Conservation (phyloP, 2,329 filamentous ascomycete genomes). For the Onygenales sp. region DNA sequence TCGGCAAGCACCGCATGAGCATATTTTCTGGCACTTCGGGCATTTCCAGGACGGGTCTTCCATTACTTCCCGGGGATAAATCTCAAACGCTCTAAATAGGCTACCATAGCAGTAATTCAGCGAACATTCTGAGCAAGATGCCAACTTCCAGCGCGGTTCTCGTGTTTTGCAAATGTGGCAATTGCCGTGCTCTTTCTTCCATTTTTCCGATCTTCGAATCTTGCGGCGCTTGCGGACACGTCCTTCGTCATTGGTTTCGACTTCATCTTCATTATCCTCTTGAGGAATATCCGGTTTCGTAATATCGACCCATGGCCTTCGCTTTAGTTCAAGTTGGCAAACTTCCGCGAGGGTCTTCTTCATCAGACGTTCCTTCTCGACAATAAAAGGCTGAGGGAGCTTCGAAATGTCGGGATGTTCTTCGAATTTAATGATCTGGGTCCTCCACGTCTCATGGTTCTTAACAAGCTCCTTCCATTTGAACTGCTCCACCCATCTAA, state of each 20-base stretch:
- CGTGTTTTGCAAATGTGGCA: constrained; percentile 80
- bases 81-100: constrained; percentile 82
- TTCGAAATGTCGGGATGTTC: constrained; percentile 60
- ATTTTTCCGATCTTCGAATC: constrained; percentile 38
- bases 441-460: constrained; percentile 75
- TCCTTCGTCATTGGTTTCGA: constrained; percentile 50
- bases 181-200: constrained; percentile 40
- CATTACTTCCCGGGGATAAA: constrained; percentile 74
- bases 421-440: constrained; percentile 65
- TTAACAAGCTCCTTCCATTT: constrained; percentile 66
- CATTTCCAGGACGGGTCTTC: constrained; percentile 78
- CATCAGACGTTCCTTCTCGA: constrained; percentile 55
- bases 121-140: constrained; percentile 66
- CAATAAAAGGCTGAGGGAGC: constrained; percentile 49
- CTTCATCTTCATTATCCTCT: constrained; percentile 26
- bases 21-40: constrained; percentile 75
- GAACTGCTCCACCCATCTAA: constrained; percentile 92
- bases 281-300: constrained; percentile 45
- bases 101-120: constrained; percentile 87
- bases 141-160: constrained; percentile 77
- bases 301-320: constrained; percentile 74
- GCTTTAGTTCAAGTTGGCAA: constrained; percentile 79
- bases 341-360: constrained; percentile 82
- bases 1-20: constrained; percentile 75
- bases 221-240: constrained; percentile 56